Conservation (phyloP, 805 yeast species). For the Myxozyma vanderwaltii region DNA sequence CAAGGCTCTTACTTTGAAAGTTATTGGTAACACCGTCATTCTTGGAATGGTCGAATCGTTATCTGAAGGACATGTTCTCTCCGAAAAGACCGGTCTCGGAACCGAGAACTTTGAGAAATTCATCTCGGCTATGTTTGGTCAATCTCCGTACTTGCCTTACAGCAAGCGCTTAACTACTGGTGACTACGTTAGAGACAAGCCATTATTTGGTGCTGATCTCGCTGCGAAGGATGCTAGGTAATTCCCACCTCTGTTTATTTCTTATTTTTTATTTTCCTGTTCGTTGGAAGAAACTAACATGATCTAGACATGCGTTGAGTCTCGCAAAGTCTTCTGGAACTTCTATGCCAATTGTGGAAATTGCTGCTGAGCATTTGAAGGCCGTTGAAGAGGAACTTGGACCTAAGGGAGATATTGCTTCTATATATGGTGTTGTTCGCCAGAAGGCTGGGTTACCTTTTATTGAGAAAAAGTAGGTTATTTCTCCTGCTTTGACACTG, state of each 20-base stretch:
- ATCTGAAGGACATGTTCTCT: constrained; percentile 36
- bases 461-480: constrained; percentile 31
- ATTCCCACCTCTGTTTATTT: neutral
- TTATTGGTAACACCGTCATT: constrained; percentile 39
- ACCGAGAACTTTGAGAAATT: constrained; percentile 32
- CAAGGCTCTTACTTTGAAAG: constrained; percentile 36
- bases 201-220: constrained; percentile 36
- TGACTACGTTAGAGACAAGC: constrained; percentile 35
- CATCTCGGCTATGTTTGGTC: constrained; percentile 32
- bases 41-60: constrained; percentile 39
- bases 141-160: constrained; percentile 30
- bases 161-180: constrained; percentile 32
- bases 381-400: constrained; percentile 33
- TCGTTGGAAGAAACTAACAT: neutral
- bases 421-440: constrained; percentile 38
- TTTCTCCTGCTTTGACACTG: too few relatives aligned
- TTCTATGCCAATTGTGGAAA: constrained; percentile 34
- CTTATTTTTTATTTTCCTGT: neutral
- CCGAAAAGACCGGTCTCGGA: constrained; percentile 38
- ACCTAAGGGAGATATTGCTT: constrained; percentile 36
- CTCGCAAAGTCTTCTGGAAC: constrained; percentile 35
- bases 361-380: constrained; percentile 31
- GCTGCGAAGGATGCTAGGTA: constrained; percentile 37
- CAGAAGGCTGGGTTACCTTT: constrained; percentile 39
- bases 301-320: constrained; percentile 33